A percentile compares a stretch with the other conserved stretches of the same genome.
These are phyloP conservation scores for Populus ilicifolia DNA, from an alignment of 345 rosid genomes.

Conservation along the genomic window DNA sequence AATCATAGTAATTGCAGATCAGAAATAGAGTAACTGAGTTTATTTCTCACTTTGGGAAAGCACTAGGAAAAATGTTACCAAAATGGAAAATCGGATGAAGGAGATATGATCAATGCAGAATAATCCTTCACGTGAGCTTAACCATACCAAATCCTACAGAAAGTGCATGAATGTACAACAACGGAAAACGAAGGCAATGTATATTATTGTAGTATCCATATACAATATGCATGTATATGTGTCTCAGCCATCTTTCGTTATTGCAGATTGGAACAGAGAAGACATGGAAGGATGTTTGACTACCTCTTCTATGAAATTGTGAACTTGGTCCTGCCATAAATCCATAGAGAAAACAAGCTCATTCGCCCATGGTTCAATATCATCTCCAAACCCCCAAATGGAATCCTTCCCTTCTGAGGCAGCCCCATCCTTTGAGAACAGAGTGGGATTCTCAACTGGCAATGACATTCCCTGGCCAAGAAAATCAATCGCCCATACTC, in stretches of 20 bases:
- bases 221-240: neutral
- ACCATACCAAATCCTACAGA: neutral
- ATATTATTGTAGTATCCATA: neutral
- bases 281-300: neutral
- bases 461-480: slow-evolving; percentile 89
- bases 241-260: neutral
- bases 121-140: neutral
- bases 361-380: slow-evolving; percentile 75
- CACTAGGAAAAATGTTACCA: neutral
- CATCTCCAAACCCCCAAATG: slow-evolving; percentile 86
- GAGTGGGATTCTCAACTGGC: slow-evolving; percentile 73
- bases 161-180: neutral
- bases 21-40: neutral
- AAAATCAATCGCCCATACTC: slow-evolving; percentile 98
- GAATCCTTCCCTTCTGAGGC: slow-evolving; percentile 22
- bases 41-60: neutral
- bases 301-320: slow-evolving; percentile 74
- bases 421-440: slow-evolving; percentile 24
- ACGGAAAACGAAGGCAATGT: neutral
- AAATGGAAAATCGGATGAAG: neutral
- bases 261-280: neutral
- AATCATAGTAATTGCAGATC: neutral
- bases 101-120: neutral
- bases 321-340: slow-evolving; percentile 88
- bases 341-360: slow-evolving; percentile 74